Evolutionary conservation across 2,329 filamentous ascomycete species (phyloP).

Genomic region (Alternaria arbusti): DNA sequence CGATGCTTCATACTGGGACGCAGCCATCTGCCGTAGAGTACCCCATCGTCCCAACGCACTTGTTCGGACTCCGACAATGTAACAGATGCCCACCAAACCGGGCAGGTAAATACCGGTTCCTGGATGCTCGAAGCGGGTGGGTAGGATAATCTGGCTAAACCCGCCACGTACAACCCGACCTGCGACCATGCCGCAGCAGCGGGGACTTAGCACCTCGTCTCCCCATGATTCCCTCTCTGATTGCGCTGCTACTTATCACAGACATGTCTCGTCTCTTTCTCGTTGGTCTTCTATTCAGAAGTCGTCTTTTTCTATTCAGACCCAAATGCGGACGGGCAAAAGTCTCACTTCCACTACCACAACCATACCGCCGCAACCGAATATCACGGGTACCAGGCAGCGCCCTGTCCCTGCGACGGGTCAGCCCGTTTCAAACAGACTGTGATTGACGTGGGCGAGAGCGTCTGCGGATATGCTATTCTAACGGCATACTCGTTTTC

Average conservation of each 20-base stretch:
- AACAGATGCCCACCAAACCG: background rate
- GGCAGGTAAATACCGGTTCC: background rate
- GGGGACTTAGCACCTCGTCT: background rate
- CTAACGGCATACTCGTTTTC: constrained; percentile 15
- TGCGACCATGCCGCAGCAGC: background rate
- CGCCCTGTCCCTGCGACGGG: constrained; percentile 4
- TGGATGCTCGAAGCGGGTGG: background rate
- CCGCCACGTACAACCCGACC: background rate
- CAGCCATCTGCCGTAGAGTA: background rate
- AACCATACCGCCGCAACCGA: constrained; percentile 4
- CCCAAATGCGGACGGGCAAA: constrained; percentile 31
- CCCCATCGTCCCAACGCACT: background rate
- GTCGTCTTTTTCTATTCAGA: constrained; percentile 40
- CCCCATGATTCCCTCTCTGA: background rate
- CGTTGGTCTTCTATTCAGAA: constrained; percentile 31
- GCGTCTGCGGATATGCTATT: background rate
- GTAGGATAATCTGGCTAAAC: constrained; percentile 3
- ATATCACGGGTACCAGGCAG: background rate
- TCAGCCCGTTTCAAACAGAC: constrained; percentile 10
- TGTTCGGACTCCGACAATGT: background rate
- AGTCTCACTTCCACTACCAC: constrained; percentile 25
- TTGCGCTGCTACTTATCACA: background rate
- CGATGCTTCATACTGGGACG: background rate
- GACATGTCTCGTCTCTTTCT: constrained; percentile 19
- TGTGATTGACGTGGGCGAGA: constrained; percentile 4